These are phyloP conservation scores for Phlebiopsis gigantea DNA, from an alignment of 768 basidiomycete genomes.

Conservation along the genomic window DNA sequence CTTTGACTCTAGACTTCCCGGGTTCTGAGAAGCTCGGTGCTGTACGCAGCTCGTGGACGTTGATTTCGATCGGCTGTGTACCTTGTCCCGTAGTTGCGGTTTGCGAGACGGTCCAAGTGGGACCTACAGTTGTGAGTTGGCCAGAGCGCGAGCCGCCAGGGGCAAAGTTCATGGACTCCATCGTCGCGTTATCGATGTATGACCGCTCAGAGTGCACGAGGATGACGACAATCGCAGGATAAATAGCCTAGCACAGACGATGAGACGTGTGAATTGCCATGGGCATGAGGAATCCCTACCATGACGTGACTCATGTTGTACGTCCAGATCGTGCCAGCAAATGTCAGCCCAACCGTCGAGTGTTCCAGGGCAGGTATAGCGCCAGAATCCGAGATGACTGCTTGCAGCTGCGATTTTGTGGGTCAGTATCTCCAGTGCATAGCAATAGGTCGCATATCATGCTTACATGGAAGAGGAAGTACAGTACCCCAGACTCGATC, in stretches of 20 bases:
- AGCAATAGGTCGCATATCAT: background rate
- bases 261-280: background rate
- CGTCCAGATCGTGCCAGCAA: constrained; percentile 9
- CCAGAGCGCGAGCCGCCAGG: too few relatives aligned
- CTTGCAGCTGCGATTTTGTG: background rate
- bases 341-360: constrained; percentile 5
- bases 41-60: too few relatives aligned
- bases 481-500: constrained; percentile 21
- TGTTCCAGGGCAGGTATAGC: constrained; percentile 5
- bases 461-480: constrained; percentile 23
- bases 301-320: constrained; percentile 17
- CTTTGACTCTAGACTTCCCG: too few relatives aligned
- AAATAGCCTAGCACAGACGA: constrained; percentile 14
- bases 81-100: too few relatives aligned
- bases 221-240: constrained; percentile 18
- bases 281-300: constrained; percentile 10
- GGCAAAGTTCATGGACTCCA: too few relatives aligned
- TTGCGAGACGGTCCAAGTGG: too few relatives aligned
- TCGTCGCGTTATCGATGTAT: too few relatives aligned
- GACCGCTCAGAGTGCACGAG: constrained; percentile 15
- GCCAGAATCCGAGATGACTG: constrained; percentile 2
- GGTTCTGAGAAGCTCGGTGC: too few relatives aligned
- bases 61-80: too few relatives aligned
- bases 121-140: too few relatives aligned
- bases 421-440: background rate